Evolutionary conservation across 2,329 filamentous ascomycete genomes (phyloP).

Genomic region (Macrophomina phaseolina): DNA sequence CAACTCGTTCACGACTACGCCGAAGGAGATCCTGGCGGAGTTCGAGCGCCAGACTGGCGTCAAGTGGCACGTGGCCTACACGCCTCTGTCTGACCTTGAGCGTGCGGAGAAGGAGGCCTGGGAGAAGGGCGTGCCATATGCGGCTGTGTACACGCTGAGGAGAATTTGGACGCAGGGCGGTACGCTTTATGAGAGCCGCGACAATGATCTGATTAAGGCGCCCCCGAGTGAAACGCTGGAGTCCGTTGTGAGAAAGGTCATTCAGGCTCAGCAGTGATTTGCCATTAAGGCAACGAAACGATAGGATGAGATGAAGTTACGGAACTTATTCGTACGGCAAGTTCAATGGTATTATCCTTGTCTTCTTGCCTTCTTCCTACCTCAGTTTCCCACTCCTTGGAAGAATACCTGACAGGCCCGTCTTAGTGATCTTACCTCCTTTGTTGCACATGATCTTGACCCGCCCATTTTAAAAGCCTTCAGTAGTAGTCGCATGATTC

Average conservation of each 20-base stretch:
- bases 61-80: constrained; percentile 62
- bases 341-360: background rate
- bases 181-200: constrained; percentile 64
- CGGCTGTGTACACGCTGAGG: constrained; percentile 65
- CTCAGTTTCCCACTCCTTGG: no score
- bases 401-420: no score
- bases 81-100: constrained; percentile 60
- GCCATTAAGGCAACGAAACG: background rate
- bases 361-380: no score
- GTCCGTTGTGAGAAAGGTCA: background rate
- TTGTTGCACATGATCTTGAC: no score
- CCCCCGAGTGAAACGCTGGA: constrained; percentile 13
- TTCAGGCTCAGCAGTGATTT: background rate
- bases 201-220: constrained; percentile 56
- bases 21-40: constrained; percentile 67
- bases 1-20: constrained; percentile 73
- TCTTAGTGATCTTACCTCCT: constrained; percentile 21
- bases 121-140: constrained; percentile 57
- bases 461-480: no score
- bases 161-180: constrained; percentile 76
- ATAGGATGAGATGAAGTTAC: background rate
- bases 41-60: constrained; percentile 68
- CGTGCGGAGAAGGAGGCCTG: constrained; percentile 65
- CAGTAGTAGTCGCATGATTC: no score
- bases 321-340: background rate